Evolutionary conservation across 2,329 filamentous ascomycete species (phyloP), one percentile per base, ranked within the genome.

Genomic region (Emmonsiellopsis sp.): DNA sequence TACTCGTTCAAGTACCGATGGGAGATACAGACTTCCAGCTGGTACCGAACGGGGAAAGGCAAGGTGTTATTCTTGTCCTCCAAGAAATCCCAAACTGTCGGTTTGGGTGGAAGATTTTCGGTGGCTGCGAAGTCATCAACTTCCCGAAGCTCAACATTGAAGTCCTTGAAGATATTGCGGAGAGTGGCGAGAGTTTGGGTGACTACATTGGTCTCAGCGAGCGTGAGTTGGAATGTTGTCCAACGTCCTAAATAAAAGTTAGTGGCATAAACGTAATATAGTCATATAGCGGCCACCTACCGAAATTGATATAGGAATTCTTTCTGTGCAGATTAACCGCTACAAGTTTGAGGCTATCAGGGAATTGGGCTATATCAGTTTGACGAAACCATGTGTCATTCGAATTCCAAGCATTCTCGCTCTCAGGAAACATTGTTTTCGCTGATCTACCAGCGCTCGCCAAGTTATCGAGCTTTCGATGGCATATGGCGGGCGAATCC

Each of bases 21-120:
- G 0, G 91, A 95, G n/a, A 97, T 77, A 65, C 92, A 97, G 0
- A 89, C 91, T 67, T 98, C 92, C 0, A 98, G 79, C 65, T 95
- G 90, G 64, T 97, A 98, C 13, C 88, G 81, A 1, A 95, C 81
- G 0, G 82, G 72, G 56, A 90, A 96, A 0, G 81, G 72, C 3
- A 92, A 74, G 52, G 70, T 59, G 33, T 74, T 61, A 57, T 70
- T 68, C 8, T 57, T 60, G 21, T 65, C 57, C 21, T 67, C 56
- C 59, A 60, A 59, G 39, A 72, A 57, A 32, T 70, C 69, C 72
- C 73, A 75, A 13, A 73, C 60, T 1, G 56, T 42, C 17, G 57
- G 51, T 0, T 53, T 33, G 13, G 57, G 33, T 9, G 42, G 53
- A 14, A 55, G 48, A 13, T 53, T 52, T 21, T 56, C 39, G 46